phyloP scores from a whole-genome alignment of 1,284 basidiomycete species.

The Papiliotrema fonsecae region DNA sequence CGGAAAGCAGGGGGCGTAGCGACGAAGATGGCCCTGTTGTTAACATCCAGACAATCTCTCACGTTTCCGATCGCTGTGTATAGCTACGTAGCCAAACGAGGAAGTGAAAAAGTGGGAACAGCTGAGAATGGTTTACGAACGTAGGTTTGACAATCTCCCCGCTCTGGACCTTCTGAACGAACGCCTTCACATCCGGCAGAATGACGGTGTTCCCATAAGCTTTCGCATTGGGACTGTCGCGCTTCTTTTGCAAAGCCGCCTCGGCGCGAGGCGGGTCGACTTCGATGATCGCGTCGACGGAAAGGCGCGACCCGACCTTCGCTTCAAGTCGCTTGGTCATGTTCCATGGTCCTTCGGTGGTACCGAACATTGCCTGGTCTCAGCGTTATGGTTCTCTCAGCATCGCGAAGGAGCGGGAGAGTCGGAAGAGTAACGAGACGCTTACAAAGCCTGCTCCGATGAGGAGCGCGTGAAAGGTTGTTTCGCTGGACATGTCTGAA shows the following conservation, averaged over 20 bases:
- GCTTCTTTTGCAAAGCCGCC: constrained; percentile 75
- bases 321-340: constrained; percentile 31
- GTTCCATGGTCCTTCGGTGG: constrained; percentile 43
- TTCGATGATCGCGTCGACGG: constrained; percentile 88
- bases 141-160: constrained; percentile 49
- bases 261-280: constrained; percentile 75
- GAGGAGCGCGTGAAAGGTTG: constrained; percentile 27
- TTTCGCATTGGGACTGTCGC: constrained; percentile 74
- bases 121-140: too few relatives aligned
- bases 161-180: constrained; percentile 51
- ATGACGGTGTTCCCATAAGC: constrained; percentile 84
- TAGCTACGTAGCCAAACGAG: too few relatives aligned
- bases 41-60: too few relatives aligned
- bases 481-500: neutral
- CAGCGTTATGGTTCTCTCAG: neutral
- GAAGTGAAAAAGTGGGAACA: neutral
- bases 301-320: constrained; percentile 87
- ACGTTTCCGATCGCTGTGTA: too few relatives aligned
- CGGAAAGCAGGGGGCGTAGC: constrained; percentile 90
- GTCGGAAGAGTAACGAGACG: neutral
- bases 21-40: constrained; percentile 66
- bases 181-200: constrained; percentile 73
- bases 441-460: constrained; percentile 40
- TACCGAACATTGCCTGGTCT: constrained; percentile 47
- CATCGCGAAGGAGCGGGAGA: neutral